Evolutionary conservation across 2,329 filamentous ascomycete genomes (phyloP).

Genomic region (Diaporthe helianthi): DNA sequence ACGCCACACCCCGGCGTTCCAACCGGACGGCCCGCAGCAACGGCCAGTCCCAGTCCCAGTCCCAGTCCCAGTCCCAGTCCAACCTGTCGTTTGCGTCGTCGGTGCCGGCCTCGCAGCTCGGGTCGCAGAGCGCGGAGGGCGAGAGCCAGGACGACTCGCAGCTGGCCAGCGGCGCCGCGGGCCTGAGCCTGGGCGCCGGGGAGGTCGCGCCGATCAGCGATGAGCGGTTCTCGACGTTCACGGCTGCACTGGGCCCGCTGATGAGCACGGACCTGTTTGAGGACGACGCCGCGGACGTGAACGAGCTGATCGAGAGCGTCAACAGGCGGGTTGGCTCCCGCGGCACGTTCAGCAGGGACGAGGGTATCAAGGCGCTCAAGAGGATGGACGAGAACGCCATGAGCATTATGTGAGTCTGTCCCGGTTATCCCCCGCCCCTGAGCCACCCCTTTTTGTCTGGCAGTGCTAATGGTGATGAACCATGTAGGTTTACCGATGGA

Average conservation of each 20-base stretch:
- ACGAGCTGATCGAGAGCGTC: conserved; percentile 77
- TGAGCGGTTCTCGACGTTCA: conserved; percentile 76
- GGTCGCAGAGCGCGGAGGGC: conserved; percentile 48
- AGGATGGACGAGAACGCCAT: conserved; percentile 79
- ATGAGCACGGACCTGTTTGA: conserved; percentile 84
- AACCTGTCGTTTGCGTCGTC: conserved; percentile 82
- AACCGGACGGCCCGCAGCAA: conserved; percentile 48
- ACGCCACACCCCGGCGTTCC: conserved; percentile 52
- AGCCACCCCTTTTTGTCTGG: conserved; percentile 8
- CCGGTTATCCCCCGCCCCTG: not conserved
- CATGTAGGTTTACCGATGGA: conserved; percentile 63
- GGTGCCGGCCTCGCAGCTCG: conserved; percentile 74
- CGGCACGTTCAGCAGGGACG: conserved; percentile 69
- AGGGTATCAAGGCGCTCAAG: conserved; percentile 79
- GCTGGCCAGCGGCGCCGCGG: conserved; percentile 51
- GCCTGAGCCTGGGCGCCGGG: conserved; percentile 45
- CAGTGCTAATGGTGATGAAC: conserved; percentile 31
- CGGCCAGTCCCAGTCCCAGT: conserved; percentile 45
- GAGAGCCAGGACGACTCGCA: conserved; percentile 54
- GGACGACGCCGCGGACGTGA: conserved; percentile 81
- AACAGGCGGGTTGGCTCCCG: conserved; percentile 70
- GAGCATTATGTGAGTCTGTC: conserved; percentile 80
- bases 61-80: conserved; percentile 53
- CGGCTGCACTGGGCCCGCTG: conserved; percentile 80
- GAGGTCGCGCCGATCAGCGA: conserved; percentile 59